These are phyloP conservation scores for Zangia roseola DNA, from an alignment of 768 basidiomycete species.

Conservation along the genomic window DNA sequence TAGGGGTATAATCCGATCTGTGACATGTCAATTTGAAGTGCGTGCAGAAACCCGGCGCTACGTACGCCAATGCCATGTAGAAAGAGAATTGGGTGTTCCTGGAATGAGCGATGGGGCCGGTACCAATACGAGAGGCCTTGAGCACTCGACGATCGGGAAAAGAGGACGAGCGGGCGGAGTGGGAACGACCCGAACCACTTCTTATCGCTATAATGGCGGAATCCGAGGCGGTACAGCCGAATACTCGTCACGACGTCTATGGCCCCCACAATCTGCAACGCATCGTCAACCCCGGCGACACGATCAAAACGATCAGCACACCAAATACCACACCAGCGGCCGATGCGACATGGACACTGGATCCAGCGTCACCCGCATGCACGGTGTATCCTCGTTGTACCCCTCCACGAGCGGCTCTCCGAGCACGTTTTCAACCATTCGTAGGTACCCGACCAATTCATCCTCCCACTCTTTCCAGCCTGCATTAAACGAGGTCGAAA, in stretches of 20 bases:
- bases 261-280: slow-evolving; percentile 47
- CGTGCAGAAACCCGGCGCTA: neutral
- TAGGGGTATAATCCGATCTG: slow-evolving; percentile 68
- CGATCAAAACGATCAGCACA: too few species aligned
- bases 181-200: slow-evolving; percentile 48
- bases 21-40: neutral
- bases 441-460: slow-evolving; percentile 50
- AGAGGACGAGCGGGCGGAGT: slow-evolving; percentile 44
- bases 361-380: slow-evolving; percentile 56
- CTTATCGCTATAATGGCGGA: slow-evolving; percentile 48
- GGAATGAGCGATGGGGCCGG: slow-evolving; percentile 45
- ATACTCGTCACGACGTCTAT: slow-evolving; percentile 48
- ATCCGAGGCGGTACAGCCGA: slow-evolving; percentile 43
- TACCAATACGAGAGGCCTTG: slow-evolving; percentile 46
- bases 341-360: slow-evolving; percentile 54
- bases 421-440: slow-evolving; percentile 38
- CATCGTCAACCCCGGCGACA: too few species aligned
- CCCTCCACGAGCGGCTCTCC: slow-evolving; percentile 44
- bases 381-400: slow-evolving; percentile 35
- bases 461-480: slow-evolving; percentile 41
- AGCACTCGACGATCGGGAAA: slow-evolving; percentile 41
- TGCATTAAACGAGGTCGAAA: slow-evolving; percentile 39
- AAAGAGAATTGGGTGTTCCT: slow-evolving; percentile 57
- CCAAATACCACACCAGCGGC: slow-evolving; percentile 65
- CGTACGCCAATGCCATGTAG: slow-evolving; percentile 67